Evolutionary conservation across 495 filamentous ascomycete genomes (phyloP), one percentile per base, ranked within the genome.

Genomic region (Venustampulla echinocandica): DNA sequence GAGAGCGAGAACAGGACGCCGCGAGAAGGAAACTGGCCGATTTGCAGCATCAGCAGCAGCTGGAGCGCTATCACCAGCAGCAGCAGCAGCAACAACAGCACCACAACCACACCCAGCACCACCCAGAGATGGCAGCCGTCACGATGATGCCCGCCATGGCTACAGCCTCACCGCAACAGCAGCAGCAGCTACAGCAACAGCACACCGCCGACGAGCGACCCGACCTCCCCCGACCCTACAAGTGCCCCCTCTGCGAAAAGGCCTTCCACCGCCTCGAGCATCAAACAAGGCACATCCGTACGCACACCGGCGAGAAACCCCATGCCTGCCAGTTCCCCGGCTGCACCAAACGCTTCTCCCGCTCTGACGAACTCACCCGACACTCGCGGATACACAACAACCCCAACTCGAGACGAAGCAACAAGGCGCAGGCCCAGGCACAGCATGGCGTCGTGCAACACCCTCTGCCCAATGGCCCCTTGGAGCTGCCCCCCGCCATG

Each of bases 371-470:
- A 68, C 74, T 98, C 46, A 98, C 92, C 33, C 79, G 92, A 37
- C 92, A 98, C 68, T 96, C 92, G 62, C 77, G 92, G 62, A 98
- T 98, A 71, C 92, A 98, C 77, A 95, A 82, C 74, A 98, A 98
- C 68, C 92, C 93, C 37, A 97, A 97, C 73, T 94, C 88, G 50
- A 76, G 92, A 63, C 73, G 92, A 58, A 90, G 86, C 40, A 94
- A 95, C 73, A 95, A 94, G 71, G 78, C 85, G 10, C 81, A 85
- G 52, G 93, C 95, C 73, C 95, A 94, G 71, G 78, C 85, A 10
- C 81, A 85, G 52, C 76, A 80, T 41, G 58, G 74, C 33, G 73
- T 55, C 28, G 64, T 69, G 25, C 56, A 58, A 21, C 60, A 61
- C 10, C 61, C 49, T 58, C 47, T 7, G 7, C 27, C 7, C n/a